Base-by-base conservation (phyloP, 2,329 filamentous ascomycete species). In the Cladosporium colombiae region DNA sequence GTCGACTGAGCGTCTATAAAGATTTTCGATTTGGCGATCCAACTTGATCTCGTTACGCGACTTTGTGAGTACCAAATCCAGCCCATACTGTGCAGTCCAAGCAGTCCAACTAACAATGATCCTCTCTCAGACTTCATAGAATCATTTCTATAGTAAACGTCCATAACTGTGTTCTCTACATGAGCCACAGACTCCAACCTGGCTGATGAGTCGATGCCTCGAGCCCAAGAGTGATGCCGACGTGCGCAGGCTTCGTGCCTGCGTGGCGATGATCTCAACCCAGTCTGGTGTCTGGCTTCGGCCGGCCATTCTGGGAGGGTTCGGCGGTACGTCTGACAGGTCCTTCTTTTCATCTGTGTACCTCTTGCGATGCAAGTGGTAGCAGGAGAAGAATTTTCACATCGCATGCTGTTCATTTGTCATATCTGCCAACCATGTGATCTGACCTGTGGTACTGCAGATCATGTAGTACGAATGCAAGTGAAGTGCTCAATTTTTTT, bases 201-300 rank as follows among this genome's bases (percentile, higher is more conserved):
- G 73, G 71, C 69, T 73, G 74, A 76, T 75, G 73, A 76, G 69
- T 65, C 68, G 70, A 74, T 73, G 73, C 73, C 69, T 73, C 69
- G 68, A 67, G 71, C 72, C 71, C 70, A 69, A 76, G 74, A 74
- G 74, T 76, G 74, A 76, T 74, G 74, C 74, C 73, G 67, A 64
- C 70, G 59, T 72, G 68, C 68, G 65, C 66, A 66, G 65, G 64
- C 57, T 66, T 65, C 57, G 50, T 67, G 21, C 29, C 49, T 50
- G 64, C 65, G 68, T 71, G 74, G 74, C 71, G 70, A 76, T 76
- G 74, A 76, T 76, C 73, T 76, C 74, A 68, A 67, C 72, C 68
- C 71, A 66, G 69, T 71, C 58, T 68, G 68, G 72, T 62, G 72
- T 70, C 71, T 71, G 73, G 73, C 71, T 73, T 74, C 73, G 73